Percentiles rank a stretch among this genome's conserved stretches.
Evolutionary conservation across 306 rosid genomes (phyloP).

Genomic region (Trifolium fragiferum): DNA sequence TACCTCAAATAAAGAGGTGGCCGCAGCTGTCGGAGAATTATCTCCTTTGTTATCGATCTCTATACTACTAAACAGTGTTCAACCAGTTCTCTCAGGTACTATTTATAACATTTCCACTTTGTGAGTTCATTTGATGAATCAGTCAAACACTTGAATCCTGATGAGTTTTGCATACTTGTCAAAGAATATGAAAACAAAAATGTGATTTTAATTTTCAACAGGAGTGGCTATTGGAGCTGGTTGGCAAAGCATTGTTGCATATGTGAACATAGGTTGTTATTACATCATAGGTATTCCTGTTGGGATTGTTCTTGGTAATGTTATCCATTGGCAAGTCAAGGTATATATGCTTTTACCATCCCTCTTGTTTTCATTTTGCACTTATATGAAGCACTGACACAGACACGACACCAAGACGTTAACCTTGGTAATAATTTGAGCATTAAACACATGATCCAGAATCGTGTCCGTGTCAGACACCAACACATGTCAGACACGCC

Average conservation of each 20-base stretch:
- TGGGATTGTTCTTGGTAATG: conserved; percentile 49
- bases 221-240: conserved; percentile 68
- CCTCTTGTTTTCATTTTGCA: not conserved
- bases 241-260: conserved; percentile 59
- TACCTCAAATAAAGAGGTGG: conserved; percentile 48
- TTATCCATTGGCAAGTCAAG: conserved; percentile 50
- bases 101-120: conserved; percentile 10
- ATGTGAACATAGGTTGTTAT: conserved; percentile 56
- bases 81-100: conserved; percentile 63
- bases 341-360: conserved; percentile 14
- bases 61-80: conserved; percentile 60
- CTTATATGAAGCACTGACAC: not conserved
- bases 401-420: not conserved
- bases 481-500: not conserved
- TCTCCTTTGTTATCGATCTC: conserved; percentile 61
- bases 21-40: conserved; percentile 53
- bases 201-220: conserved; percentile 34
- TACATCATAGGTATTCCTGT: conserved; percentile 55
- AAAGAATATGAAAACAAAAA: not conserved
- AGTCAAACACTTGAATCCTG: too few relatives aligned
- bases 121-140: not conserved
- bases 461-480: not conserved
- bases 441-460: not conserved
- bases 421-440: not conserved
- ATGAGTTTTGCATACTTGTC: not conserved